phyloP scores from a whole-genome alignment of 257 asterid genomes.

The Jasminum sambac region DNA sequence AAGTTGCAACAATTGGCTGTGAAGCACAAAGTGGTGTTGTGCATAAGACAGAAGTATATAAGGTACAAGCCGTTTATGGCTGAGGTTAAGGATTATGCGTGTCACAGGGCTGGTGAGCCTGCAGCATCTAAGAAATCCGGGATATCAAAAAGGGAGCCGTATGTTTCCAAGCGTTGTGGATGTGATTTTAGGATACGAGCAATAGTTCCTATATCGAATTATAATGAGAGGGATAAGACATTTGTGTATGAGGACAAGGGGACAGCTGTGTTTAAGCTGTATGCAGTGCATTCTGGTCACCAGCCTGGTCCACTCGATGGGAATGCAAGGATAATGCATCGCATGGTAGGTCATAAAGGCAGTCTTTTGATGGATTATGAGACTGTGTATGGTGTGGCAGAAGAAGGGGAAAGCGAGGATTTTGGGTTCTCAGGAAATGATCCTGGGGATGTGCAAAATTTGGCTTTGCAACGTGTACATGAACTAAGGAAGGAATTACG shows the following conservation, averaged over 20 bases:
- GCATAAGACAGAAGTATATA: slow-evolving; percentile 88
- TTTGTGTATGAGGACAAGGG: slow-evolving; percentile 97
- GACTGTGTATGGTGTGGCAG: slow-evolving; percentile 68
- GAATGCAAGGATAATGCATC: slow-evolving; percentile 92
- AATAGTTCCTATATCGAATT: slow-evolving; percentile 88
- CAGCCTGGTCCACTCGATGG: slow-evolving; percentile 97
- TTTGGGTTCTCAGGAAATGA: slow-evolving; percentile 70
- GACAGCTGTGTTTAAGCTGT: slow-evolving; percentile 89
- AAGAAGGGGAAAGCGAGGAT: slow-evolving; percentile 72
- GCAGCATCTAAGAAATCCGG: slow-evolving; percentile 64
- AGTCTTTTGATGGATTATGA: slow-evolving; percentile 82
- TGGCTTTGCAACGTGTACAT: slow-evolving; percentile 73
- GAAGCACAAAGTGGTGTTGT: slow-evolving; percentile 85
- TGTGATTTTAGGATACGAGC: slow-evolving; percentile 94
- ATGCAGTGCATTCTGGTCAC: slow-evolving; percentile 93
- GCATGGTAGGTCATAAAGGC: slow-evolving; percentile 86
- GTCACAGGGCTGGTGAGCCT: slow-evolving; percentile 96
- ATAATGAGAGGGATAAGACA: slow-evolving; percentile 88
- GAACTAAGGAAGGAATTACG: slow-evolving; percentile 79
- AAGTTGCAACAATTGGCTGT: slow-evolving; percentile 86
- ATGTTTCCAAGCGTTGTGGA: slow-evolving; percentile 88
- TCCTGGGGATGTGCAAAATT: slow-evolving; percentile 57
- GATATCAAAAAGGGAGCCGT: slow-evolving; percentile 80
- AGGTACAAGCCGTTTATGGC: slow-evolving; percentile 99
- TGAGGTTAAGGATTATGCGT: slow-evolving; percentile 96